Percentiles rank a stretch among this genome's conserved stretches.
phyloP scores from a whole-genome alignment of 2,329 filamentous ascomycete genomes.

The Oidium heveae region DNA sequence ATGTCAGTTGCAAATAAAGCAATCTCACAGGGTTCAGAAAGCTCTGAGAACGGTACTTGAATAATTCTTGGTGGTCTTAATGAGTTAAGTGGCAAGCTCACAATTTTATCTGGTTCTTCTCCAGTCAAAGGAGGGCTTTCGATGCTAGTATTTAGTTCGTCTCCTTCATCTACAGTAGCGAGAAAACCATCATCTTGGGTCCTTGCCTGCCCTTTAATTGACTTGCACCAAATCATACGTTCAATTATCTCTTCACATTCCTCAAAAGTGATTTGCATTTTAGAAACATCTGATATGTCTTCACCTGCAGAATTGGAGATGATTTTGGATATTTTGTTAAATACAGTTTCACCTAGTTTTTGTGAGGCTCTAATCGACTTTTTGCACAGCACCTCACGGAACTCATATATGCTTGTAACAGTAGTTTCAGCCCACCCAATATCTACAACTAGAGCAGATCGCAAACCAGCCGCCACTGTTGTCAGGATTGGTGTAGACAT shows the following conservation, averaged over 20 bases:
- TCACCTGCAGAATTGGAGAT: constrained; percentile 8
- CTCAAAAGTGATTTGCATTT: constrained; percentile 33
- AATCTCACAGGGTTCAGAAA: constrained; percentile 52
- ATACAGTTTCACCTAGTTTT: constrained; percentile 42
- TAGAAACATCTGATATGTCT: constrained; percentile 2
- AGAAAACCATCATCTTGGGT: neutral
- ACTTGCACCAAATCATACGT: constrained; percentile 53
- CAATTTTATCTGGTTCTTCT: neutral
- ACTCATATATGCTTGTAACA: constrained; percentile 73
- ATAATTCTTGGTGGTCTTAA: constrained; percentile 26
- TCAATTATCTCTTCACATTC: constrained; percentile 60
- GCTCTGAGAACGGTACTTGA: constrained; percentile 38
- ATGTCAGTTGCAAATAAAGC: constrained; percentile 41
- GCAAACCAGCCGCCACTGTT: constrained; percentile 53
- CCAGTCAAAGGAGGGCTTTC: neutral
- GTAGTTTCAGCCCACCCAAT: constrained; percentile 82
- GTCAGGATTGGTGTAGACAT: constrained; percentile 53
- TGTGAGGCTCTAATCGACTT: constrained; percentile 54
- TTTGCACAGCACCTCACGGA: constrained; percentile 48
- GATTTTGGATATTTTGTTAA: constrained; percentile 29
- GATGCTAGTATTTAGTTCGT: neutral
- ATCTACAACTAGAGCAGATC: constrained; percentile 70
- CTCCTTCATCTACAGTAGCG: neutral
- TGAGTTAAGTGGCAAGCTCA: constrained; percentile 18
- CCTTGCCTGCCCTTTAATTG: constrained; percentile 4